These are phyloP conservation scores for Colletotrichum sp. DNA, from an alignment of 2,329 filamentous ascomycete genomes.

Conservation along the genomic window DNA sequence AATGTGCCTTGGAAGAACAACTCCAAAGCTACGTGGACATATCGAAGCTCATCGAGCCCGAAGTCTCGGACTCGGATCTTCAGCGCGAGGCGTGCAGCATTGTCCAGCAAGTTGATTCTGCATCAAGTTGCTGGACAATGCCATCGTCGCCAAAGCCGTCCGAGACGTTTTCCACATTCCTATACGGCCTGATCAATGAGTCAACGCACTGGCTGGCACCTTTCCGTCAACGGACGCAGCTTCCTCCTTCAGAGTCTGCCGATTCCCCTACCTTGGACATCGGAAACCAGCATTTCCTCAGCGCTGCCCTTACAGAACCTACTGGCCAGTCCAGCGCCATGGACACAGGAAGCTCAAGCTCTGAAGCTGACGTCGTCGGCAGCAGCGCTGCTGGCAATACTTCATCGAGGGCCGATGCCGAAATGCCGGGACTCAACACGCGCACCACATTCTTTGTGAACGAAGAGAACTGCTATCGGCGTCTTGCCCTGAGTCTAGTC, in stretches of 20 bases:
- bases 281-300: background rate
- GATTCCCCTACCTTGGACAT: background rate
- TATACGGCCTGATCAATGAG: conserved; percentile 1
- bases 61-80: background rate
- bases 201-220: conserved; percentile 2
- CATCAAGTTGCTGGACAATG: background rate
- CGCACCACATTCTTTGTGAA: conserved; percentile 22
- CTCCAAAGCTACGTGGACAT: conserved; percentile 8
- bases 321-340: background rate
- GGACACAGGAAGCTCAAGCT: background rate
- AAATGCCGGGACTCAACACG: background rate
- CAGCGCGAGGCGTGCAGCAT: conserved; percentile 10
- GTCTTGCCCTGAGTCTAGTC: conserved; percentile 22
- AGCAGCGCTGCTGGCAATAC: background rate
- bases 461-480: conserved; percentile 29
- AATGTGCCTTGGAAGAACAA: conserved; percentile 7
- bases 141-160: background rate
- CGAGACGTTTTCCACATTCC: background rate
- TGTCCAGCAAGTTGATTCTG: background rate
- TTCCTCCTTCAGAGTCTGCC: background rate
- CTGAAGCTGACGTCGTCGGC: background rate
- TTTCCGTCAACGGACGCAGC: conserved; percentile 1
- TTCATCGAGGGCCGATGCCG: background rate
- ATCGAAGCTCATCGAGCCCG: background rate
- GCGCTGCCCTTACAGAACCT: background rate